Evolutionary conservation across 768 basidiomycete species (phyloP).

Genomic region (Hydnum rufescens): DNA sequence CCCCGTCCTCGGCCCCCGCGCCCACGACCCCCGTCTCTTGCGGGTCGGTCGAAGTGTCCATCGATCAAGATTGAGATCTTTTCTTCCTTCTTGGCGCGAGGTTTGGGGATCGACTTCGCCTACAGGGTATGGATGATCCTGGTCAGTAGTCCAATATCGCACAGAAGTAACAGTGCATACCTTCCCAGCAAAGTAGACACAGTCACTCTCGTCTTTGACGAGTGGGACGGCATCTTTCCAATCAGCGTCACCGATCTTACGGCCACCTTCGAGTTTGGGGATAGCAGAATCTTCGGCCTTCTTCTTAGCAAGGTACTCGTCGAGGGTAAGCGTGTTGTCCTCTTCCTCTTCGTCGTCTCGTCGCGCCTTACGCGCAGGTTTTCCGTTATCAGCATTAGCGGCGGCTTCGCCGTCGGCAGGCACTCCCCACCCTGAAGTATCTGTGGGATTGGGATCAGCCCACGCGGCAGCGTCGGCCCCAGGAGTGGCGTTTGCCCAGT

Average conservation of each 20-base stretch:
- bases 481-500: constrained; percentile 21
- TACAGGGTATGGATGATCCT: too few relatives aligned
- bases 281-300: constrained; percentile 42
- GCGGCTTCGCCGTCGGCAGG: constrained; percentile 12
- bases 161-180: constrained; percentile 24
- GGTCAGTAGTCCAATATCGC: background rate
- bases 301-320: constrained; percentile 77
- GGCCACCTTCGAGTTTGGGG: constrained; percentile 33
- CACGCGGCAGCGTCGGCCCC: constrained; percentile 11
- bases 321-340: constrained; percentile 84
- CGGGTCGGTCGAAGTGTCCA: constrained; percentile 65
- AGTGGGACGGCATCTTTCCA: constrained; percentile 56
- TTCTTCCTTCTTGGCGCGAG: constrained; percentile 63
- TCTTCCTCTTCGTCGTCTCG: constrained; percentile 42
- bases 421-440: constrained; percentile 3
- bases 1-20: constrained; percentile 27
- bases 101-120: constrained; percentile 46
- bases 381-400: constrained; percentile 13
- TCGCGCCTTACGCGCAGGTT: constrained; percentile 17
- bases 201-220: constrained; percentile 38
- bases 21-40: constrained; percentile 33
- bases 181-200: constrained; percentile 78
- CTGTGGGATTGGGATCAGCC: background rate
- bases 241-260: constrained; percentile 51
- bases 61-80: constrained; percentile 89